Percentiles rank a stretch among this genome's conserved stretches.
phyloP scores from a whole-genome alignment of 306 rosid species.

The Lathyrus aphaca region DNA sequence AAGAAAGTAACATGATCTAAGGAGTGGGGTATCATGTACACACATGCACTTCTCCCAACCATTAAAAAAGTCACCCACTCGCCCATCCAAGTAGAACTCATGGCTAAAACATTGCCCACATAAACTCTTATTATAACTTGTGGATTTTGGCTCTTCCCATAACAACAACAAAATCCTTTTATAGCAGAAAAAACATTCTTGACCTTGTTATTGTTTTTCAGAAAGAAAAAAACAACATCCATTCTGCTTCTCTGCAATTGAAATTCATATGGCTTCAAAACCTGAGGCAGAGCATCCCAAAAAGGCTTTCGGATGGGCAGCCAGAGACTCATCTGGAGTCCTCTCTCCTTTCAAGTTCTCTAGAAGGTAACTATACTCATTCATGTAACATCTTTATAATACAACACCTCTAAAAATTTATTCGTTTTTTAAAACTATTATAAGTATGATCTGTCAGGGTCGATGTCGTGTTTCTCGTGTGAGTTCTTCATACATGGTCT shows the following conservation, averaged over 20 bases:
- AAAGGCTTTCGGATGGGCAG: slow-evolving; percentile 57
- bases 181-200: too few relatives aligned
- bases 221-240: not conserved
- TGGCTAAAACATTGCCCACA: not conserved
- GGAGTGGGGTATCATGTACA: not conserved
- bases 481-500: too few relatives aligned
- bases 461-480: too few relatives aligned
- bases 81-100: not conserved
- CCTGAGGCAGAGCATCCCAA: slow-evolving; percentile 43
- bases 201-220: not conserved
- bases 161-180: not conserved
- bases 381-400: too few relatives aligned
- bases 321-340: slow-evolving; percentile 44
- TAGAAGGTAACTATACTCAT: slow-evolving; percentile 36
- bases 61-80: not conserved
- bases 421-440: too few relatives aligned
- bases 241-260: not conserved
- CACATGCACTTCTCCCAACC: not conserved
- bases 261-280: slow-evolving; percentile 34
- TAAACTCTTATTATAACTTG: not conserved
- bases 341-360: slow-evolving; percentile 62
- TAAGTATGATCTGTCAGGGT: too few relatives aligned
- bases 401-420: too few relatives aligned
- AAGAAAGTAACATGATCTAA: not conserved
- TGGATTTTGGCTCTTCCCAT: not conserved